Evolutionary conservation across 306 rosid genomes (phyloP), one percentile per base, ranked within the genome.

Genomic region (Pterocarpus santalinus): DNA sequence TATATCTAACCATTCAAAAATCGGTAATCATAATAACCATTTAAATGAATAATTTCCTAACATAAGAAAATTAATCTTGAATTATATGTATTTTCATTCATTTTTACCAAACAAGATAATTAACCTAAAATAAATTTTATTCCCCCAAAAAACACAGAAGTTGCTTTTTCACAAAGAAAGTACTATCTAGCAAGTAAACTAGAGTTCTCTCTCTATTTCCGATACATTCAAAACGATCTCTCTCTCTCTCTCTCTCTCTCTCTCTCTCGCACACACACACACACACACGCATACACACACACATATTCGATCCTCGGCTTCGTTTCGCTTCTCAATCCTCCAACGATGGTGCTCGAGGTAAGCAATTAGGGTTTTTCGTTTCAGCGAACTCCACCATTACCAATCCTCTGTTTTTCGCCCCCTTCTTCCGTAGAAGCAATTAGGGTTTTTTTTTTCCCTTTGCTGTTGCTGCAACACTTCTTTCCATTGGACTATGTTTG

Each of bases 301-400:
- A 22, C 28, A 22, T 22, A 44, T 77, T 79, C 76, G 51, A 73
- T 82, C 84, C 60, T 69, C 34, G 72, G 72, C 16, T 65, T 17
- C 49, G 8, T 58, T 75, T 64, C 72, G 62, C 9, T 84, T 64
- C 73, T 5, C 47, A 51, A 81, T 84, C 77, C 81, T 71, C 10
- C 90, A 28, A 75, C 87, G 63, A 93, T 93, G 97, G 97, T 93
- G 80, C 97, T 93, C 89, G 97, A 93, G 97, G 97, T 93, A 46
- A 74, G 30, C 71, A n/a, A 30, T 8, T 0, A 28, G 52, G 65
- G 5, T 55, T 46, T 32, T 15, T 41, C 57, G 46, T 56, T 56
- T 28, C 64, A 43, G 10, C 8, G 33, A 81, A 17, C 35, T 84
- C 82, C 62, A 39, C 9, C 15, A 9, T n/a, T 2, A 9, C 60